Conservation (phyloP, 129 eudicot genomes). For the Flaveria ramosissima region DNA sequence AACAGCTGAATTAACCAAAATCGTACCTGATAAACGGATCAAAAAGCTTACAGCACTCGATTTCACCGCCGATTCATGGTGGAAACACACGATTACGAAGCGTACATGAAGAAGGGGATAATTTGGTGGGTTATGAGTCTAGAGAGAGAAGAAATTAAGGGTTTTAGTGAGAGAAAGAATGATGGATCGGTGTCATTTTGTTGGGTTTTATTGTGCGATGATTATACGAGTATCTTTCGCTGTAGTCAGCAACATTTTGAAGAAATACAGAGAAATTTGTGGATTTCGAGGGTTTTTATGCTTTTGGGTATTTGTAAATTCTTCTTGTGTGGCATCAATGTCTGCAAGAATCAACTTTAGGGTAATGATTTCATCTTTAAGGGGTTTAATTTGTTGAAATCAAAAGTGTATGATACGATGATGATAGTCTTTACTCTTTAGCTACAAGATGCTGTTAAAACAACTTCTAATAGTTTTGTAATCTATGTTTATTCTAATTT, state of each 20-base stretch:
- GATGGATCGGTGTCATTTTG: slow-evolving; percentile 25
- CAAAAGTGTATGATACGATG: not conserved
- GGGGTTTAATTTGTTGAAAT: not conserved
- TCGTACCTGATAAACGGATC: slow-evolving; percentile 36
- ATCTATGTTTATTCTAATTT: too few relatives aligned
- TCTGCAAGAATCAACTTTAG: not conserved
- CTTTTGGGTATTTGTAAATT: slow-evolving; percentile 10
- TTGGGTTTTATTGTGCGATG: slow-evolving; percentile 16
- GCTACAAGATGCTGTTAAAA: slow-evolving; percentile 1
- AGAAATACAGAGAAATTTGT: slow-evolving; percentile 2
- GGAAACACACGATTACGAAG: slow-evolving; percentile 17
- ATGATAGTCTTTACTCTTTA: too few relatives aligned
- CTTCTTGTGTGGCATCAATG: not conserved
- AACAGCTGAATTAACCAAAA: not conserved
- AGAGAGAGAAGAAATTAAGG: slow-evolving; percentile 27
- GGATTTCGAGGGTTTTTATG: slow-evolving; percentile 8
- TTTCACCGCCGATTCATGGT: slow-evolving; percentile 12
- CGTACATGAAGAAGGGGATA: not conserved
- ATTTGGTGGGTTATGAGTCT: slow-evolving; percentile 24
- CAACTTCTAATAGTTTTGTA: too few relatives aligned
- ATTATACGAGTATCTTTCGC: slow-evolving; percentile 12
- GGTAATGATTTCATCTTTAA: slow-evolving; percentile 3
- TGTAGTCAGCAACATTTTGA: slow-evolving; percentile 15
- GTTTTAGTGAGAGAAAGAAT: slow-evolving; percentile 42
- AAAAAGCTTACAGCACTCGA: not conserved